A percentile compares a stretch with the other conserved stretches of the same genome.
Evolutionary conservation across 495 filamentous ascomycete genomes (phyloP).

Genomic region (Achaetomiella virescens): DNA sequence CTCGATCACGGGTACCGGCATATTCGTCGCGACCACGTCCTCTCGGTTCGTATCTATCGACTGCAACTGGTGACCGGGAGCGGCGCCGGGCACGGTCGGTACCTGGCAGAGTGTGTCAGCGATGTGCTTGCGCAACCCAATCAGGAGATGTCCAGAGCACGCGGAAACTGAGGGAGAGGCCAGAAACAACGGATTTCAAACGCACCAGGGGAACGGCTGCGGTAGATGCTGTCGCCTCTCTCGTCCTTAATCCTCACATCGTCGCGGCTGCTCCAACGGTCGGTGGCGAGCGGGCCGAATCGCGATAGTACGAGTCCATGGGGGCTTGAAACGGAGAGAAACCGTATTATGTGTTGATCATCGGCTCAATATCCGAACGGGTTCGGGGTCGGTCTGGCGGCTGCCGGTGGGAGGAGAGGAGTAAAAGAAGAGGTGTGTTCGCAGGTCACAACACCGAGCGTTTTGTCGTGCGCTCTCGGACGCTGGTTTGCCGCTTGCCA

Average conservation of each 20-base stretch:
- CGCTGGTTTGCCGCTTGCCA: slow-evolving; percentile 24
- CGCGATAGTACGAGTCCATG: slow-evolving; percentile 46
- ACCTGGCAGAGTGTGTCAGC: slow-evolving; percentile 22
- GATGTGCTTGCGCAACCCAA: background rate
- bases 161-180: slow-evolving; percentile 8
- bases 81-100: slow-evolving; percentile 48
- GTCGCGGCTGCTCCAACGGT: slow-evolving; percentile 47
- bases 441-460: background rate
- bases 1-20: slow-evolving; percentile 51
- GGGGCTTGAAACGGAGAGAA: background rate
- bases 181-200: slow-evolving; percentile 18
- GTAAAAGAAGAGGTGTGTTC: background rate
- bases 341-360: background rate
- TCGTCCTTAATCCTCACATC: slow-evolving; percentile 45
- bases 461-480: background rate
- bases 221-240: slow-evolving; percentile 46
- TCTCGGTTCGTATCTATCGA: slow-evolving; percentile 67
- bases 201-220: slow-evolving; percentile 52
- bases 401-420: background rate
- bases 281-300: slow-evolving; percentile 46
- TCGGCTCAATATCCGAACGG: background rate
- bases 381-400: background rate
- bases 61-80: slow-evolving; percentile 64
- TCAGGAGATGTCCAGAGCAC: background rate
- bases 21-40: slow-evolving; percentile 64